phyloP scores from a whole-genome alignment of 2,329 filamentous ascomycete species.

The Colletotrichum sp. region DNA sequence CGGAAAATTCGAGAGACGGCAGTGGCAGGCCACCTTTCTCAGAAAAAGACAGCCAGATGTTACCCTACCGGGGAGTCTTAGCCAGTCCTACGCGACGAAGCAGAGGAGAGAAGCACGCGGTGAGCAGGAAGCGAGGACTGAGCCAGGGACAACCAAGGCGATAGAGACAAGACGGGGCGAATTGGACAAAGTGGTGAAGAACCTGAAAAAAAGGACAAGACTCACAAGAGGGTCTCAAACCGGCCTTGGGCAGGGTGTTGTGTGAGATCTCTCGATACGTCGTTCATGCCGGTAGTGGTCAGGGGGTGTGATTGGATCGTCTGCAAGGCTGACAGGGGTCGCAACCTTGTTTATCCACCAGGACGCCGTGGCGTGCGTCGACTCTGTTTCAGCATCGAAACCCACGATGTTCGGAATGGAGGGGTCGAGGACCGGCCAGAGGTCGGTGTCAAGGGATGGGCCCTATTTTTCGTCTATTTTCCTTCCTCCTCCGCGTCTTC shows the following conservation, averaged over 20 bases:
- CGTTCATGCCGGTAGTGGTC: slow-evolving; percentile 28
- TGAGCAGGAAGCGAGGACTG: background rate
- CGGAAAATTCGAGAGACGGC: background rate
- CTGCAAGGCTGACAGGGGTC: slow-evolving; percentile 35
- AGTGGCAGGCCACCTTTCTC: background rate
- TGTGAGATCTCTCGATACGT: slow-evolving; percentile 27
- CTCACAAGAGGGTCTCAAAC: slow-evolving; percentile 30
- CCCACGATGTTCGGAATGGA: slow-evolving; percentile 44
- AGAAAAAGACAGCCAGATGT: background rate
- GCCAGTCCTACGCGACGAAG: background rate
- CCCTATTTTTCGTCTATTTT: background rate
- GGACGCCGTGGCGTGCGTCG: slow-evolving; percentile 27
- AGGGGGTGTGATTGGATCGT: slow-evolving; percentile 31
- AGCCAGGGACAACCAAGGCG: background rate
- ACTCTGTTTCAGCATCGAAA: slow-evolving; percentile 50
- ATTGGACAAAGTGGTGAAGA: background rate
- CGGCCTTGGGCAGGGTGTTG: slow-evolving; percentile 25
- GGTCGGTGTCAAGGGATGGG: background rate
- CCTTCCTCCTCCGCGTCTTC: background rate
- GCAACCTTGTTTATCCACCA: slow-evolving; percentile 15
- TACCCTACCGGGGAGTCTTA: background rate
- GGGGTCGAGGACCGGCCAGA: background rate
- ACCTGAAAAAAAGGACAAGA: slow-evolving; percentile 2
- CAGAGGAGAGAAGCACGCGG: background rate
- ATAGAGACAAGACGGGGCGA: background rate